Percentiles rank a stretch among this genome's conserved stretches.
phyloP scores from a whole-genome alignment of 495 filamentous ascomycete species.

The Penicillium cataractarum region DNA sequence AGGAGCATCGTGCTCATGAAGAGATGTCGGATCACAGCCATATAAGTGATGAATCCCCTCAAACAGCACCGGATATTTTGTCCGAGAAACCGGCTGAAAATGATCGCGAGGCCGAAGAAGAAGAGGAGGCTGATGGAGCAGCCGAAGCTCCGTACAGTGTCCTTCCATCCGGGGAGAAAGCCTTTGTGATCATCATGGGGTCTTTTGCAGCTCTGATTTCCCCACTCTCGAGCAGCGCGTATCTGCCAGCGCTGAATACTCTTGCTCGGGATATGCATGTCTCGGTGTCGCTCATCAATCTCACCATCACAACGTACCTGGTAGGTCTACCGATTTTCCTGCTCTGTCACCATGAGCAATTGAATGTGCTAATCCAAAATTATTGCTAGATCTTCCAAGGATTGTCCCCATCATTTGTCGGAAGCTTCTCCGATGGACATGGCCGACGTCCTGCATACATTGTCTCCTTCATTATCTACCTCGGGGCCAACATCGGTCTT shows the following conservation, averaged over 20 bases:
- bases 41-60: neutral
- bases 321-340: slow-evolving; percentile 19
- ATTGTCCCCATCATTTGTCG: slow-evolving; percentile 52
- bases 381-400: slow-evolving; percentile 51
- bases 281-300: slow-evolving; percentile 44
- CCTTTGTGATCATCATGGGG: slow-evolving; percentile 31
- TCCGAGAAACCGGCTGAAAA: neutral
- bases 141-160: slow-evolving; percentile 29
- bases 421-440: slow-evolving; percentile 48
- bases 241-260: slow-evolving; percentile 45
- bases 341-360: neutral
- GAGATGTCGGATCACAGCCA: neutral
- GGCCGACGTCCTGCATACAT: slow-evolving; percentile 53
- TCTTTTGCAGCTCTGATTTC: slow-evolving; percentile 40
- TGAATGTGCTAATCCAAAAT: neutral
- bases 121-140: neutral
- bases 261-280: slow-evolving; percentile 42
- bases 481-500: slow-evolving; percentile 52
- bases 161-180: slow-evolving; percentile 29
- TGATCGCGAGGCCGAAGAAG: neutral
- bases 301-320: slow-evolving; percentile 50
- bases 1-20: neutral
- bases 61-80: neutral
- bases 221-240: slow-evolving; percentile 48
- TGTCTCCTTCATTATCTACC: slow-evolving; percentile 46